These are phyloP conservation scores for Trametes polyzona DNA, from an alignment of 1,284 basidiomycete species.

Conservation along the genomic window DNA sequence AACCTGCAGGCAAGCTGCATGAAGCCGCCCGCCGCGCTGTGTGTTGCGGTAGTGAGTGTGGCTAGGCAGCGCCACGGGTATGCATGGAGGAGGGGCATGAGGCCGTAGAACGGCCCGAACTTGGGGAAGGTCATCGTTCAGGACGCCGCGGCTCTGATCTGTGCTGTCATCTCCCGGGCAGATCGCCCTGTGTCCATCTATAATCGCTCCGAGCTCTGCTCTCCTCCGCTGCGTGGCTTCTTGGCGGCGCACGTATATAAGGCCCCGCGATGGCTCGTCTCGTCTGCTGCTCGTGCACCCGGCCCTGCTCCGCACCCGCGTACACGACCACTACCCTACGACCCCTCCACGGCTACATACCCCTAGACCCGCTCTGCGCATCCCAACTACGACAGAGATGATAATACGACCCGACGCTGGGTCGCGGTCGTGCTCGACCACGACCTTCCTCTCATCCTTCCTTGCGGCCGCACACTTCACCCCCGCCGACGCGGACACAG, in stretches of 20 bases:
- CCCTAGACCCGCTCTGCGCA: not conserved
- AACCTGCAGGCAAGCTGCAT: too few relatives aligned
- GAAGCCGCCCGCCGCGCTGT: too few relatives aligned
- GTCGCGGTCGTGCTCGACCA: slow-evolving; percentile 3
- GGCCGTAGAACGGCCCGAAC: slow-evolving; percentile 3
- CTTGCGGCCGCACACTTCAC: slow-evolving; percentile 31
- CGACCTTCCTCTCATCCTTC: slow-evolving; percentile 21
- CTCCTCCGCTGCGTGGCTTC: not conserved
- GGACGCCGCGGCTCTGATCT: not conserved
- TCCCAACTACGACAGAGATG: not conserved
- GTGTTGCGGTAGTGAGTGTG: not conserved
- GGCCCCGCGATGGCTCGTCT: not conserved
- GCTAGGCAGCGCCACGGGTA: not conserved
- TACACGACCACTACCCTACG: not conserved
- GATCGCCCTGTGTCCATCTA: not conserved
- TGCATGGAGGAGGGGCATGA: not conserved
- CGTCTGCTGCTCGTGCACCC: too few relatives aligned
- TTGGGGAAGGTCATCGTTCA: too few relatives aligned
- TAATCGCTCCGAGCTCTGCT: not conserved
- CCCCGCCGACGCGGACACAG: not conserved
- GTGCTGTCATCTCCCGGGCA: slow-evolving; percentile 1
- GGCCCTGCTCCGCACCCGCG: not conserved
- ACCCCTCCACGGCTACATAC: not conserved
- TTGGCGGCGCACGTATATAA: not conserved
- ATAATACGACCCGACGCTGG: slow-evolving; percentile 1